Base-by-base conservation (phyloP, 768 basidiomycete species). In the Xanthoconium stramineum region DNA sequence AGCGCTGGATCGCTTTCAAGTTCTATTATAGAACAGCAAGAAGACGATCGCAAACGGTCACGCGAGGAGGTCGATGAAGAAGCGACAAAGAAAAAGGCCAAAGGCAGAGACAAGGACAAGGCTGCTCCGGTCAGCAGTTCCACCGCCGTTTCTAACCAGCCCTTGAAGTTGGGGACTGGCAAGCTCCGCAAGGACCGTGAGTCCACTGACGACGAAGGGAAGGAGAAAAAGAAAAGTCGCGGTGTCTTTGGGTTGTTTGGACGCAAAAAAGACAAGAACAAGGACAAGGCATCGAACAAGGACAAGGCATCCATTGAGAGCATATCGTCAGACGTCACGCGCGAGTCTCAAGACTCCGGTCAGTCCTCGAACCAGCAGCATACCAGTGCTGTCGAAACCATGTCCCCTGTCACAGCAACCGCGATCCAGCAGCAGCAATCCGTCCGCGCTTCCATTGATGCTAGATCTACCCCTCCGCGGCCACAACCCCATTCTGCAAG, bases 191-290 rank as follows among this genome's bases (percentile, higher is more conserved):
- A 81, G 60, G 80, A 80, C 14, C 66, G 68, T 50, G 72, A 75
- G 12, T 63, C 69, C 13, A 67, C 76, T 48, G 79, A 80, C 35
- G 80, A 79, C 24, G 70, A 74, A 14, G 81, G 78, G 68, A 78
- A 82, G 45, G 82, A 80, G 57, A 82, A 81, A 62, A 79, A 82
- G 57, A 81, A 82, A 59, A 87, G 89, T 9, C 79, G 83, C 3
- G 84, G 88, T 4, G 80, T 98, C 54, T 87, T 97, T 60, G 79
- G 85, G 0, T 65, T 98, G 47, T 96, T 96, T 68, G 79, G 80
- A 17, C 75, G 88, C 62, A 86, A 83, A 72, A 94, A 88, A 17
- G 84, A 89, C 64, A 90, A 87, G 73, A 77, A 84, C 49, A 86
- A 86, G 65, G 85, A 80, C 42, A 84, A 83, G 68, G 65, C 70